Conservation (phyloP, 805 yeast genomes). For the Scheffersomyces lignosus region DNA sequence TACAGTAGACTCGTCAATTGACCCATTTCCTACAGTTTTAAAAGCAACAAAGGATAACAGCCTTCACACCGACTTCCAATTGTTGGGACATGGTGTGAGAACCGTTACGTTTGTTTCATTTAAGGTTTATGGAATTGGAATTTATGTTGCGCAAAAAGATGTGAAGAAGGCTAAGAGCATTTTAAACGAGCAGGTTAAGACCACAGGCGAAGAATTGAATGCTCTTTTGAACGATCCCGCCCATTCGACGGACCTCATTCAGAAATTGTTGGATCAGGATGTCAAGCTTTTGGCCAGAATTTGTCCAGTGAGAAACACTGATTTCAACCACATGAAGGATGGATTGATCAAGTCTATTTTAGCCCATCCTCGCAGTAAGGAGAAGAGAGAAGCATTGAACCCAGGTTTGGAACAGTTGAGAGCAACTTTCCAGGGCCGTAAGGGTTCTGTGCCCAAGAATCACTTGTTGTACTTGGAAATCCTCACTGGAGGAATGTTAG, state of each 20-base stretch:
- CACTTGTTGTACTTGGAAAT: conserved; percentile 64
- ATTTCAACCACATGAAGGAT: conserved; percentile 84
- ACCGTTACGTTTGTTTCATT: conserved; percentile 78
- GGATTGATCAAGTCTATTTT: conserved; percentile 81
- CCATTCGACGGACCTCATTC: conserved; percentile 53
- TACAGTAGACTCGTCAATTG: conserved; percentile 50
- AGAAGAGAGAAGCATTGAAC: conserved; percentile 36
- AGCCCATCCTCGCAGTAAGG: conserved; percentile 62
- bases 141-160: conserved; percentile 72
- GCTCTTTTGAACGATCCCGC: conserved; percentile 47
- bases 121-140: conserved; percentile 85
- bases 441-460: conserved; percentile 75
- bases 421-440: conserved; percentile 54
- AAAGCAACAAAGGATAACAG: conserved; percentile 7
- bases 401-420: conserved; percentile 70
- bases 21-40: conserved; percentile 43
- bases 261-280: conserved; percentile 56
- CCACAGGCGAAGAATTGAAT: conserved; percentile 7
- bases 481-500: conserved; percentile 29
- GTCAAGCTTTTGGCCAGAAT: conserved; percentile 71
- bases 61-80: conserved; percentile 41
- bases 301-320: conserved; percentile 87
- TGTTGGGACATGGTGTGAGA: conserved; percentile 81
- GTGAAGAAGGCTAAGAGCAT: conserved; percentile 17
- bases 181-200: conserved; percentile 6